Evolutionary conservation across 768 basidiomycete genomes (phyloP), one percentile per base, ranked within the genome.

Genomic region (Tulasnella sp.): DNA sequence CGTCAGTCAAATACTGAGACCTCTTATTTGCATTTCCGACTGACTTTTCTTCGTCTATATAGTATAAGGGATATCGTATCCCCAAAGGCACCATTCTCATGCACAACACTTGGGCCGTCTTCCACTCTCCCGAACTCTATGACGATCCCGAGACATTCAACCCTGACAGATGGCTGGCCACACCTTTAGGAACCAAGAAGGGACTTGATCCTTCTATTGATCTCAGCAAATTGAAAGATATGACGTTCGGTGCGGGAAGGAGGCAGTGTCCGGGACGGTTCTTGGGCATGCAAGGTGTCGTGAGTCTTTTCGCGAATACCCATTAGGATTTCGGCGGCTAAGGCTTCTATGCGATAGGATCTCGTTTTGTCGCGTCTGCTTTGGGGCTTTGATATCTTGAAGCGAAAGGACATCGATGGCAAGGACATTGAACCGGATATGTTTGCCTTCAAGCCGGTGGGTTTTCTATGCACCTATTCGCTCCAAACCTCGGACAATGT

Each of bases 101-200:
- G 38, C 43, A 49, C 45, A 64, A 64, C 52, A 43, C 61, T 32
- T 60, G 56, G 61, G 77, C 34, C n/a, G 66, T 60, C 13, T 34
- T 41, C 4, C 77, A 78, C 48, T 77, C 84, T 66, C 74, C 74
- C 1, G 67, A 72, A 4, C 68, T 68, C 1, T 81, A 79, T 64
- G 77, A 79, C 0, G 72, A 77, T 29, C 79, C 80, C 1, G 72
- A 75, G 48, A 62, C 43, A 1, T 82, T 82, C 66, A 71, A 74
- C n/a, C 80, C 80, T 0, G 72, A 75, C 32, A 73, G 80, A 2
- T 72, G 73, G 65, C 69, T 80, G 11, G 67, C 69, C 13, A 64
- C 66, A 3, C 60, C 50, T 32, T 52, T 41, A 15, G 55, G 55
- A 24, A 43, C 44, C 17, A 56, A 56, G 43, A 43, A 43, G 17